Percentiles rank a stretch among this genome's conserved stretches.
These are phyloP conservation scores for Waitea zeae DNA, from an alignment of 1,284 basidiomycete species.

Conservation along the genomic window DNA sequence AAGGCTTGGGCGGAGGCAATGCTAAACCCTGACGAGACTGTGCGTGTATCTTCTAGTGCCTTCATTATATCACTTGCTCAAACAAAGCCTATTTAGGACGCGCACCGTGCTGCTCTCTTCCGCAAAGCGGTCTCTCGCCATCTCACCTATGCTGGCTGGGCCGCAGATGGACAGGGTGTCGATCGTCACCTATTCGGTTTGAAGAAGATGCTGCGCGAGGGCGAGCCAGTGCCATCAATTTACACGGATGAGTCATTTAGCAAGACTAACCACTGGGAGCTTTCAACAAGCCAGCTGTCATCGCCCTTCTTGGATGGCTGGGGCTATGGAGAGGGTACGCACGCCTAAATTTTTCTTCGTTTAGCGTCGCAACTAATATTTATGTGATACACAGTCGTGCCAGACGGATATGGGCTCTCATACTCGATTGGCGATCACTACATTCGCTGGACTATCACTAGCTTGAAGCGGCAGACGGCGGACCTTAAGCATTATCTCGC, in stretches of 20 bases:
- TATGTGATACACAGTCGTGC: slow-evolving; percentile 47
- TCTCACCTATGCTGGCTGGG: slow-evolving; percentile 77
- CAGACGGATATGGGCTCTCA: slow-evolving; percentile 86
- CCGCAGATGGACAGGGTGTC: slow-evolving; percentile 88
- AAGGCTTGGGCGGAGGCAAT: slow-evolving; percentile 83
- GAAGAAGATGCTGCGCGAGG: slow-evolving; percentile 66
- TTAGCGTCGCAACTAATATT: slow-evolving; percentile 1
- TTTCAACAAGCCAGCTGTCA: slow-evolving; percentile 83
- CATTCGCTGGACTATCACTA: slow-evolving; percentile 89
- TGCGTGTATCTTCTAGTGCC: slow-evolving; percentile 14
- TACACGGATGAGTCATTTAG: slow-evolving; percentile 68
- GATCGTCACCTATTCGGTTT: slow-evolving; percentile 93
- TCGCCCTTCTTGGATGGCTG: slow-evolving; percentile 80
- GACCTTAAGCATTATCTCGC: slow-evolving; percentile 56
- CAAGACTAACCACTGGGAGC: slow-evolving; percentile 75
- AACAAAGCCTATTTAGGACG: slow-evolving; percentile 31
- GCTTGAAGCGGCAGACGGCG: slow-evolving; percentile 46
- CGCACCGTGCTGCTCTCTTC: slow-evolving; percentile 54
- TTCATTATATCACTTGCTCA: not conserved
- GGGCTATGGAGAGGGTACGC: slow-evolving; percentile 89
- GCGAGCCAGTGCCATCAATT: slow-evolving; percentile 62
- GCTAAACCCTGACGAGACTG: slow-evolving; percentile 41
- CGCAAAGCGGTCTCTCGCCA: slow-evolving; percentile 69
- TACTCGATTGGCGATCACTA: slow-evolving; percentile 84
- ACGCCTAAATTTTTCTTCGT: slow-evolving; percentile 3